phyloP scores from a whole-genome alignment of 495 filamentous ascomycete genomes.

The Friedmanniomyces simplex region DNA sequence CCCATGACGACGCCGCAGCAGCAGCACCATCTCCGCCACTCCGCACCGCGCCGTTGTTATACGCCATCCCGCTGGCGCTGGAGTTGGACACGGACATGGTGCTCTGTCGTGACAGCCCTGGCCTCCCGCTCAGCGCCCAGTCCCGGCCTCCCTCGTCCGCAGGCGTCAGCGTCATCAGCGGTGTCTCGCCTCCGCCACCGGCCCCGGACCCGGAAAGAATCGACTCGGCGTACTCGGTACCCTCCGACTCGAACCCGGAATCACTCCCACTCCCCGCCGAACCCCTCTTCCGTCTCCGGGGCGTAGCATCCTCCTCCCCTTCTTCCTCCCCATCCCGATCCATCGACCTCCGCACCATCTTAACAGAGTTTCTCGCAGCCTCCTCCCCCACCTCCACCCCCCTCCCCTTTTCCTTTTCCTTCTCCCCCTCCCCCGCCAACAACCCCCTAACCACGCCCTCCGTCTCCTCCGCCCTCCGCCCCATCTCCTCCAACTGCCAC shows the following conservation, averaged over 20 bases:
- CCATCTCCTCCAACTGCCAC: constrained; percentile 67
- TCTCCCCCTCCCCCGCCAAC: constrained; percentile 52
- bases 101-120: not conserved
- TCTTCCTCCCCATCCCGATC: constrained; percentile 2
- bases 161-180: constrained; percentile 6
- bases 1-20: constrained; percentile 15
- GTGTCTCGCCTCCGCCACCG: not conserved
- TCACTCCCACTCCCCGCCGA: constrained; percentile 20
- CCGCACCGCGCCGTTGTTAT: too few relatives aligned
- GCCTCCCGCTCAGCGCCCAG: not conserved
- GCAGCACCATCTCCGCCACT: not conserved
- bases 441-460: constrained; percentile 55
- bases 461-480: constrained; percentile 49
- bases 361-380: constrained; percentile 21
- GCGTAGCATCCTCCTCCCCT: not conserved
- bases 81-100: not conserved
- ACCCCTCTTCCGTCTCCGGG: constrained; percentile 16
- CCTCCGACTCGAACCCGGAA: constrained; percentile 32
- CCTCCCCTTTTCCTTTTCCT: constrained; percentile 50
- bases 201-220: constrained; percentile 27
- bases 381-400: constrained; percentile 45
- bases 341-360: constrained; percentile 13
- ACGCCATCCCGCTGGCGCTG: not conserved
- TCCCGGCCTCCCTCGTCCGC: constrained; percentile 4
- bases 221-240: constrained; percentile 19